Percentiles rank a stretch among this genome's conserved stretches.
Evolutionary conservation across 129 eudicot genomes (phyloP).

Genomic region (Chrysanthemum makinoi): DNA sequence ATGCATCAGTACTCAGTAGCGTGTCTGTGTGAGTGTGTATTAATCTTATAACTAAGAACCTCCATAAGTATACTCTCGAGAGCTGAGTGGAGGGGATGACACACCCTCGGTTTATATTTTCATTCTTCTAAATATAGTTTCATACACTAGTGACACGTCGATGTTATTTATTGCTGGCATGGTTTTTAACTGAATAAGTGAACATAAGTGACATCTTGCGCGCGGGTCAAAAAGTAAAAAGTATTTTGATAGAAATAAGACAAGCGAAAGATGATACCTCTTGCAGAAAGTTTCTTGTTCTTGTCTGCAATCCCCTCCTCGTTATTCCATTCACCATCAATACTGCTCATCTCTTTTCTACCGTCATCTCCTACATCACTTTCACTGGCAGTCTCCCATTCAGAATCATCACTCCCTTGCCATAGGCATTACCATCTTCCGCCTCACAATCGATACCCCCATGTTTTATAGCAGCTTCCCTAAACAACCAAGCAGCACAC

Average conservation of each 20-base stretch:
- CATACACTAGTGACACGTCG: no score
- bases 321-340: slow-evolving; percentile 58
- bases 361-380: slow-evolving; percentile 74
- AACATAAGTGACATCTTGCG: not conserved
- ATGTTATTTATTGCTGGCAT: no score
- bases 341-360: slow-evolving; percentile 48
- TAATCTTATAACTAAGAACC: no score
- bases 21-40: no score
- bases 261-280: slow-evolving; percentile 44
- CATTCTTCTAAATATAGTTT: no score
- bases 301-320: slow-evolving; percentile 26
- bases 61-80: no score
- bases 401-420: slow-evolving; percentile 92
- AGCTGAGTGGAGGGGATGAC: no score
- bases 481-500: slow-evolving; percentile 96
- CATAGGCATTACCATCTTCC: slow-evolving; percentile 54
- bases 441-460: slow-evolving; percentile 77
- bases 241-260: not conserved
- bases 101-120: no score
- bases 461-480: slow-evolving; percentile 86
- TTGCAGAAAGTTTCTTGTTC: slow-evolving; percentile 37
- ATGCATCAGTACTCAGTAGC: no score
- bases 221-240: not conserved
- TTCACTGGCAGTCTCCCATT: slow-evolving; percentile 99
- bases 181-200: not conserved